These are phyloP conservation scores for Rhodotorula sp. DNA, from an alignment of 1,284 basidiomycete species.

Conservation along the genomic window DNA sequence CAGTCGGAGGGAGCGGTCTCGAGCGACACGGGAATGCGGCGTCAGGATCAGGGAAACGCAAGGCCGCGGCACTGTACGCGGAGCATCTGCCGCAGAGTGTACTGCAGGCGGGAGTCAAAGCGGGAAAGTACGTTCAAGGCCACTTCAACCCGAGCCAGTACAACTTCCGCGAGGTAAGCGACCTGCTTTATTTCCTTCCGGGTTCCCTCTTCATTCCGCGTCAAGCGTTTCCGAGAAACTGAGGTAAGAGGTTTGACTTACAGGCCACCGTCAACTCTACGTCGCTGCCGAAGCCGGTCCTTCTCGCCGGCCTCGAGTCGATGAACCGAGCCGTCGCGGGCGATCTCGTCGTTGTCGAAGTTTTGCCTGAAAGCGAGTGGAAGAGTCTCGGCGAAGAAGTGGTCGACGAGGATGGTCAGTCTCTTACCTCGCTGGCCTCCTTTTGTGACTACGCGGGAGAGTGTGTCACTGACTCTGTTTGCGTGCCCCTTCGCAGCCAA, in stretches of 20 bases:
- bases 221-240: neutral
- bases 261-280: constrained; percentile 76
- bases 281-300: constrained; percentile 68
- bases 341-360: constrained; percentile 86
- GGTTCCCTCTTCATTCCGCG: neutral
- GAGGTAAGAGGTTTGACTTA: neutral
- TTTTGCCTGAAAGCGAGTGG: constrained; percentile 88
- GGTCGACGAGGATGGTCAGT: constrained; percentile 79
- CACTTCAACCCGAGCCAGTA: constrained; percentile 94
- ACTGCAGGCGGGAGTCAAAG: constrained; percentile 78
- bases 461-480: neutral
- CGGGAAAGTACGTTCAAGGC: constrained; percentile 80
- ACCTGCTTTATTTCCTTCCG: neutral
- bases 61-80: constrained; percentile 15
- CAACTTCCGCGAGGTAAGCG: constrained; percentile 83
- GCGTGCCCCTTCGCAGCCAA: constrained; percentile 54
- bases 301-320: constrained; percentile 82
- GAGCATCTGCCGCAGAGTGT: constrained; percentile 78
- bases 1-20: constrained; percentile 57
- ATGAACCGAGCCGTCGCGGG: constrained; percentile 97
- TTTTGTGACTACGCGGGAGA: too few species aligned
- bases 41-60: neutral
- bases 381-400: constrained; percentile 89
- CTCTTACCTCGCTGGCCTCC: neutral
- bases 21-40: constrained; percentile 49